A percentile compares a stretch with the other conserved stretches of the same genome.
phyloP scores from a whole-genome alignment of 1,284 basidiomycete genomes.

The Erythrobasidium hasegawianum region DNA sequence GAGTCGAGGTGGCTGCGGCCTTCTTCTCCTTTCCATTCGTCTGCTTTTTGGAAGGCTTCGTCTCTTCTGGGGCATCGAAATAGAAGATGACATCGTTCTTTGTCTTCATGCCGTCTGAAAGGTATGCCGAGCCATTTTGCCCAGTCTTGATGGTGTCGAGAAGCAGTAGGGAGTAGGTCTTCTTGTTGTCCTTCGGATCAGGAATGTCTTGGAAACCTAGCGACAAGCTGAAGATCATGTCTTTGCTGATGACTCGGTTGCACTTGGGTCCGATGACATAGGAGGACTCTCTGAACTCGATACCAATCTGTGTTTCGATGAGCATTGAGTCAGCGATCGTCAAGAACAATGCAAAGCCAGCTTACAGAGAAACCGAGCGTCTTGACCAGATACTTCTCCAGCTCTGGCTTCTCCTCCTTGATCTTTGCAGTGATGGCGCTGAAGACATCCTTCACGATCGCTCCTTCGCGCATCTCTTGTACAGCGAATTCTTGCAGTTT shows the following conservation, averaged over 20 bases:
- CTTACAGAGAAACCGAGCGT: slow-evolving; percentile 74
- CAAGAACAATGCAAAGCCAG: neutral
- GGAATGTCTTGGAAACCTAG: slow-evolving; percentile 79
- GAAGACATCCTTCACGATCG: slow-evolving; percentile 72
- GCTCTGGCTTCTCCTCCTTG: slow-evolving; percentile 69
- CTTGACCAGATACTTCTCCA: slow-evolving; percentile 82
- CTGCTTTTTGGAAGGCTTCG: slow-evolving; percentile 56
- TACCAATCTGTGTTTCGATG: slow-evolving; percentile 63
- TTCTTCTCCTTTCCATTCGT: slow-evolving; percentile 55
- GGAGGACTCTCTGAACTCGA: slow-evolving; percentile 87
- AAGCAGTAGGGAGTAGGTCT: slow-evolving; percentile 85
- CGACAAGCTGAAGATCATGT: slow-evolving; percentile 80
- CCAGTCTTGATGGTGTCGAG: slow-evolving; percentile 84
- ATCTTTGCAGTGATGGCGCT: slow-evolving; percentile 69
- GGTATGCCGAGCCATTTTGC: slow-evolving; percentile 61
- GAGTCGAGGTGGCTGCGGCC: slow-evolving; percentile 23
- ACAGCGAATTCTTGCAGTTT: slow-evolving; percentile 75
- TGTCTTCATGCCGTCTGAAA: slow-evolving; percentile 79
- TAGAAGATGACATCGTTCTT: slow-evolving; percentile 87
- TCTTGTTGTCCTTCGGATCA: slow-evolving; percentile 63
- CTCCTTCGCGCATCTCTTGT: slow-evolving; percentile 74
- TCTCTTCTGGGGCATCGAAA: slow-evolving; percentile 53
- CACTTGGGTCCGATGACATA: slow-evolving; percentile 83
- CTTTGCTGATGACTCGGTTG: slow-evolving; percentile 62
- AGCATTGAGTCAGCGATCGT: slow-evolving; percentile 9